A percentile compares a stretch with the other conserved stretches of the same genome.
phyloP scores from a whole-genome alignment of 2,329 filamentous ascomycete species.

The Calonectria multiphialidica region DNA sequence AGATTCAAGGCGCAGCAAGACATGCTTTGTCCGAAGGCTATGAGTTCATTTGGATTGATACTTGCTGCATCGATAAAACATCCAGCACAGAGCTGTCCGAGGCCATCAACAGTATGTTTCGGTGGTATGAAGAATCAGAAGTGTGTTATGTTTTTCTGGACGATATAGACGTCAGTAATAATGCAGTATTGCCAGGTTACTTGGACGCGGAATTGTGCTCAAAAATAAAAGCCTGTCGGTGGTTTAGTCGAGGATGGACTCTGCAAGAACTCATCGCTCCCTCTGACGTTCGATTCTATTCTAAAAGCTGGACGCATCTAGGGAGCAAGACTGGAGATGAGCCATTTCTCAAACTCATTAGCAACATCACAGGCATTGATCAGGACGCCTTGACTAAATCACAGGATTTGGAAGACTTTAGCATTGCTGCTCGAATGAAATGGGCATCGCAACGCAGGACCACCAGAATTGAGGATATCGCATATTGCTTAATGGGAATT shows the following conservation, averaged over 20 bases:
- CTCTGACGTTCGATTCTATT: conserved; percentile 4
- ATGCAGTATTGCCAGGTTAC: too few relatives aligned
- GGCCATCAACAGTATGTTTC: conserved; percentile 34
- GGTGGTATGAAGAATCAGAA: conserved; percentile 21
- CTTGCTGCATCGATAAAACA: conserved; percentile 32
- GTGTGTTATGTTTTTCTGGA: conserved; percentile 28
- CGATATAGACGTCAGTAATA: conserved; percentile 23
- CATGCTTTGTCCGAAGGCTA: not conserved
- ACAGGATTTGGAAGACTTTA: not conserved
- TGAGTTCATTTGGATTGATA: conserved; percentile 26
- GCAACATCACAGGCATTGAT: conserved; percentile 12
- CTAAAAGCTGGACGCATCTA: conserved; percentile 13
- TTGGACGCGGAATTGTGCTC: not conserved
- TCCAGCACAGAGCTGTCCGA: conserved; percentile 29
- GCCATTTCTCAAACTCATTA: not conserved
- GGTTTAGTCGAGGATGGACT: conserved; percentile 30
- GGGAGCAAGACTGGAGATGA: conserved; percentile 5
- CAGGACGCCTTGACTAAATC: not conserved
- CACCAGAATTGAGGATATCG: not conserved
- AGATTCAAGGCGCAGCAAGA: not conserved
- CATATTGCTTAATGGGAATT: conserved; percentile 22
- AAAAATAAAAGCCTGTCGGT: not conserved
- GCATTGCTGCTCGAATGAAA: conserved; percentile 12
- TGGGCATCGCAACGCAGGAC: conserved; percentile 17
- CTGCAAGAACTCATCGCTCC: conserved; percentile 23